Percentiles rank a stretch among this genome's conserved stretches.
These are phyloP conservation scores for Baeospora myosura DNA, from an alignment of 1,284 basidiomycete genomes.

Conservation along the genomic window DNA sequence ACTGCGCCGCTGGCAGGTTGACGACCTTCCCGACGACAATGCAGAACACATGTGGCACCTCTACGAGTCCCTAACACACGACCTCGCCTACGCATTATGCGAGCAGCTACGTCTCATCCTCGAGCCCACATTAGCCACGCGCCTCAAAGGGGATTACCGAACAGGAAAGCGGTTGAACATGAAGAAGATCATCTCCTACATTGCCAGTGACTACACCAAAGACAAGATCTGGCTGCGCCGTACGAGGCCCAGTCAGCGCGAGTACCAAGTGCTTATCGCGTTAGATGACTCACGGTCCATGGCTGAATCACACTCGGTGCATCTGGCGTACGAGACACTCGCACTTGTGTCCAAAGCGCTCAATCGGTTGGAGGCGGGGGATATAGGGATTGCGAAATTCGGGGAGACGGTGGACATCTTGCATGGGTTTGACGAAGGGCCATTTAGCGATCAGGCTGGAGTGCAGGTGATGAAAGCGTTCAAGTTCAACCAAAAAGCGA, in stretches of 20 bases:
- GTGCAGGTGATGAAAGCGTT: constrained; percentile 79
- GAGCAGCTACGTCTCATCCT: constrained; percentile 97
- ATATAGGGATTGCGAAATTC: constrained; percentile 88
- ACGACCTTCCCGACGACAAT: constrained; percentile 47
- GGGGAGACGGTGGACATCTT: constrained; percentile 85
- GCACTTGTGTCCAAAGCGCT: constrained; percentile 90
- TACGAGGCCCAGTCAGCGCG: constrained; percentile 87
- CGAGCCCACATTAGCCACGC: constrained; percentile 90
- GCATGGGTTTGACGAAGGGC: constrained; percentile 76
- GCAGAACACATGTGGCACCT: constrained; percentile 83
- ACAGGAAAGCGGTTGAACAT: constrained; percentile 98
- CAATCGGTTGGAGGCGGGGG: constrained; percentile 89
- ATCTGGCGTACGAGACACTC: constrained; percentile 92
- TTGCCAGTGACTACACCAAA: constrained; percentile 98
- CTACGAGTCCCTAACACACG: constrained; percentile 86
- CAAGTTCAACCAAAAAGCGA: constrained; percentile 86
- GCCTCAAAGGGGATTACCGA: constrained; percentile 94
- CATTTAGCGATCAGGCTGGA: constrained; percentile 76
- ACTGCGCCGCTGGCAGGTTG: constrained; percentile 57
- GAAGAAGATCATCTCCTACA: constrained; percentile 98
- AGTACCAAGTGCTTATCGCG: constrained; percentile 93
- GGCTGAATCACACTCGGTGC: constrained; percentile 89
- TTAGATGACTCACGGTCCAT: constrained; percentile 97
- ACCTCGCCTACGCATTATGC: constrained; percentile 87
- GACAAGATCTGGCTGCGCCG: constrained; percentile 99